Base-by-base conservation (phyloP, 2,329 filamentous ascomycete species). In the Ustulina deusta region DNA sequence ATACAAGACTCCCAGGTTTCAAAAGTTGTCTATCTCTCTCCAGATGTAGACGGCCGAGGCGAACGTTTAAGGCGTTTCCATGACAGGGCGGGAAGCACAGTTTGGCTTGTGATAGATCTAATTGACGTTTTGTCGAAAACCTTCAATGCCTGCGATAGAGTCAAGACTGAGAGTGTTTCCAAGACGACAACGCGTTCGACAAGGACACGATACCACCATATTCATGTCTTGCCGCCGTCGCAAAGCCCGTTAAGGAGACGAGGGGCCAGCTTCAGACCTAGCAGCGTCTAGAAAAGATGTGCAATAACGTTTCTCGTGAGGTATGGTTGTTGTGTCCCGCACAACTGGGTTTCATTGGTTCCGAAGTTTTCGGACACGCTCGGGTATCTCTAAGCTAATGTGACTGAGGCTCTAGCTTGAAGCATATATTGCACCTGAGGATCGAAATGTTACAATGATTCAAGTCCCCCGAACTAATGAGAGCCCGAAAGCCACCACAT, bases 401-500 rank as follows among this genome's bases (percentile, higher is more conserved):
- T 20, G 48, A 52, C 20, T 20, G 22, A n/a, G 36, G 6, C 3
- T 34, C 27, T 36, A 69, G 66, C 62, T 69, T 29, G 66, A 69
- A 54, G 56, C 52, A 7, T 65, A 62, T 49, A 51, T 69, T 17
- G 49, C 46, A 5, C 62, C 65, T 15, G 66, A 65, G 38, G 57
- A 69, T 38, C 61, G 57, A 44, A 62, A 65, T 29, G 57, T 63
- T 7, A 65, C 62, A 13, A 46, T 57, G 29, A 62, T 69, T 17
- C 66, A 69, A 29, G 42, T 59, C n/a, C n/a, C n/a, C 32, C 66
- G 66, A 22, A 69, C 66, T 6, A 63, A 59, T 29, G 62, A 69
- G 22, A 69, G 49, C 29, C 52, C 65, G 1, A 69, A 65, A 42
- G 52, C 51, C 3, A 62, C 65, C 22, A 63, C 66, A 22, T 65